A percentile compares a stretch with the other conserved stretches of the same genome.
Conservation (phyloP, 1,284 basidiomycete species). For the Caloboletus inedulis region DNA sequence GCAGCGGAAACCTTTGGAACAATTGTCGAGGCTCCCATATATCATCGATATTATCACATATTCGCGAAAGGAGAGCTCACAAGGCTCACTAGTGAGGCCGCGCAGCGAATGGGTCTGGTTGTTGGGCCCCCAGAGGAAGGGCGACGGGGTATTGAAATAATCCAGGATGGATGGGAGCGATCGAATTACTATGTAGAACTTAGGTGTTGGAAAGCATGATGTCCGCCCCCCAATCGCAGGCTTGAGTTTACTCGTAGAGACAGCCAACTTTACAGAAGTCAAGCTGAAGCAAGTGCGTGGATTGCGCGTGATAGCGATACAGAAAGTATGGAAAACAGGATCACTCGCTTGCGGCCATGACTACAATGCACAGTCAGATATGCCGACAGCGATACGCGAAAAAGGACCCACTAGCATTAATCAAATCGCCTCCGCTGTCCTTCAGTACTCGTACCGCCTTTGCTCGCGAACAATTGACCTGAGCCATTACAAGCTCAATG, state of each 20-base stretch:
- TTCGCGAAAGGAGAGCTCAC: constrained; percentile 78
- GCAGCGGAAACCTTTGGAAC: neutral
- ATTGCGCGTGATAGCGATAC: constrained; percentile 30
- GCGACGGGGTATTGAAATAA: constrained; percentile 55
- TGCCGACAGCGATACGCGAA: constrained; percentile 36
- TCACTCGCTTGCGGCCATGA: constrained; percentile 38
- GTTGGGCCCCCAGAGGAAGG: constrained; percentile 38
- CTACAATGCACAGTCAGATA: constrained; percentile 43
- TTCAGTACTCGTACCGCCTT: constrained; percentile 87
- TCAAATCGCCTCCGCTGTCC: constrained; percentile 87
- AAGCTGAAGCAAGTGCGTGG: constrained; percentile 12
- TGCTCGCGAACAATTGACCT: constrained; percentile 79
- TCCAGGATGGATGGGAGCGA: constrained; percentile 81
- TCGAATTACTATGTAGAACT: constrained; percentile 81
- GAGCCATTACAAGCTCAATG: constrained; percentile 91
- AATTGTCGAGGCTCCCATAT: constrained; percentile 39
- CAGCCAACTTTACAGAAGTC: neutral
- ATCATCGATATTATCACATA: constrained; percentile 92
- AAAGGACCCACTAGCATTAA: constrained; percentile 83
- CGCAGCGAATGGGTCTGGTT: constrained; percentile 52
- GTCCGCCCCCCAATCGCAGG: neutral
- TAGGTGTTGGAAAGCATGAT: constrained; percentile 50
- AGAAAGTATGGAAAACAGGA: constrained; percentile 16
- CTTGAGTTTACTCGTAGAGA: neutral
- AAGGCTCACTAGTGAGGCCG: constrained; percentile 60